phyloP scores from a whole-genome alignment of 768 basidiomycete species.

The Dioszegia hungarica region DNA sequence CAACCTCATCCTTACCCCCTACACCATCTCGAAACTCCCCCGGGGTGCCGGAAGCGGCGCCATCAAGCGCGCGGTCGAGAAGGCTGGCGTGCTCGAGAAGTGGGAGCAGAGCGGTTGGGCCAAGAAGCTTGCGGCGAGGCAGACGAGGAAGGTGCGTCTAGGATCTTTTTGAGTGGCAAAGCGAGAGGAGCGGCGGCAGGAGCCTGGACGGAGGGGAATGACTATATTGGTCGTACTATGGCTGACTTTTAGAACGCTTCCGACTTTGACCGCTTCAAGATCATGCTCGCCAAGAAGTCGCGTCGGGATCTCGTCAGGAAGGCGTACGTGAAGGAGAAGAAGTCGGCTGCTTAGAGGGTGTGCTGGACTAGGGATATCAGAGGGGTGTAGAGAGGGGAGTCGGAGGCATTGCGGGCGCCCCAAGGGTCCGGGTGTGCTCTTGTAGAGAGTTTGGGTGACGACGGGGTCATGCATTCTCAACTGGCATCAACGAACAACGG shows the following conservation, averaged over 20 bases:
- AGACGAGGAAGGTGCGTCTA: slow-evolving; percentile 59
- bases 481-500: neutral
- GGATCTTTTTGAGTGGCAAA: no score
- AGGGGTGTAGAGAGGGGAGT: slow-evolving; percentile 1
- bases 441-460: slow-evolving; percentile 6
- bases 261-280: slow-evolving; percentile 88
- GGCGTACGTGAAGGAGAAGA: slow-evolving; percentile 51
- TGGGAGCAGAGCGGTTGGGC: slow-evolving; percentile 89
- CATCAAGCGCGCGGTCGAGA: slow-evolving; percentile 81
- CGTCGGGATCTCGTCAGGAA: slow-evolving; percentile 60
- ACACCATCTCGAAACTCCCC: slow-evolving; percentile 75
- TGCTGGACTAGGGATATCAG: neutral
- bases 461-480: slow-evolving; percentile 7
- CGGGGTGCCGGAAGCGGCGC: slow-evolving; percentile 76
- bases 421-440: neutral
- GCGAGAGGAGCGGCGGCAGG: no score
- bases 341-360: slow-evolving; percentile 42
- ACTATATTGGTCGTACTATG: neutral
- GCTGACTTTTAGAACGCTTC: slow-evolving; percentile 54
- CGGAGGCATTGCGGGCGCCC: neutral
- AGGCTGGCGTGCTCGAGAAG: slow-evolving; percentile 74
- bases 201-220: neutral
- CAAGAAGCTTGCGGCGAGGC: slow-evolving; percentile 69
- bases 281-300: slow-evolving; percentile 83
- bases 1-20: slow-evolving; percentile 83